Evolutionary conservation across 2,329 filamentous ascomycete genomes (phyloP).

Genomic region (Polytolypa hystricis): DNA sequence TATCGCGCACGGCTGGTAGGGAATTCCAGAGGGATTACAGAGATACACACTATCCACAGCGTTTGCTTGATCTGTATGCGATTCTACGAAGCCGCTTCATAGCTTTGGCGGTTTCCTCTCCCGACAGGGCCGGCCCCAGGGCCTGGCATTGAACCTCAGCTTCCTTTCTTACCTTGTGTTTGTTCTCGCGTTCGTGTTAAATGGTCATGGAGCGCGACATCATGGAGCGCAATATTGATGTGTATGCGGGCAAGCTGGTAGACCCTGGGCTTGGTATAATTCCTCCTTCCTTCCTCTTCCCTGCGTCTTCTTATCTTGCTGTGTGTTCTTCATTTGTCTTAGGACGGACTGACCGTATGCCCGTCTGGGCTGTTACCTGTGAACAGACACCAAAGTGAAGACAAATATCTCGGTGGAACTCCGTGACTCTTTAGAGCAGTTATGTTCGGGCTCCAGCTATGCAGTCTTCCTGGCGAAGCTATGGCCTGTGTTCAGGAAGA

Average conservation of each 20-base stretch:
- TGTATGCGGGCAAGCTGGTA: conserved; percentile 38
- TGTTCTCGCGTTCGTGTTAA: background rate
- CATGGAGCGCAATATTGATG: conserved; percentile 39
- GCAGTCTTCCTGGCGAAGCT: conserved; percentile 71
- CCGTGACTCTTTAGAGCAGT: conserved; percentile 74
- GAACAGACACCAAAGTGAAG: conserved; percentile 66
- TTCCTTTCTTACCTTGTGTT: background rate
- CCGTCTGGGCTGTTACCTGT: background rate
- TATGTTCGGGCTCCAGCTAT: conserved; percentile 73
- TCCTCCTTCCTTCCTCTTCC: background rate
- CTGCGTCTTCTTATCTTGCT: background rate
- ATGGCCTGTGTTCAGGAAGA: conserved; percentile 78
- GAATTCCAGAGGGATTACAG: no score
- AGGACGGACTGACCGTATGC: background rate
- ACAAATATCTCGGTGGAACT: conserved; percentile 73
- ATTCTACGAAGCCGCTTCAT: no score
- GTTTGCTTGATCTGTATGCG: no score
- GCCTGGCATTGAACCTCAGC: conserved; percentile 9
- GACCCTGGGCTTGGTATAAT: conserved; percentile 38
- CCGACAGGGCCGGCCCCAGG: conserved; percentile 10
- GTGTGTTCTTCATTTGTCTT: background rate
- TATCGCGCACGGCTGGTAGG: no score
- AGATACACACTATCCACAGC: no score
- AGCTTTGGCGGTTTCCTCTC: background rate
- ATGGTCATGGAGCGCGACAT: conserved; percentile 15